Conservation (phyloP, 164 flowering plant species). For the Stephania cephalantha region DNA sequence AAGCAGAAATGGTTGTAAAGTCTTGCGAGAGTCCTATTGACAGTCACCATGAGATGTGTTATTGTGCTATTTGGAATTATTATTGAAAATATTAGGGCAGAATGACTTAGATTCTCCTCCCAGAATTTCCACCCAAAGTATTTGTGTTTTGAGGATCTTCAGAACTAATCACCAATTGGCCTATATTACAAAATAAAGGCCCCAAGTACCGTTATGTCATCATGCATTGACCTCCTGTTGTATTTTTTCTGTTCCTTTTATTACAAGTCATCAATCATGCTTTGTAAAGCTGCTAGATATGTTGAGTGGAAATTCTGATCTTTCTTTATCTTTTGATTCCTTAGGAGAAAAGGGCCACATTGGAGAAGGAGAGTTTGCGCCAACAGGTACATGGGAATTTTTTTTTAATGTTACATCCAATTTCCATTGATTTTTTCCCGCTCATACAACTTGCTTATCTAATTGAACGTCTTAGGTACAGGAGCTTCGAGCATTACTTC, state of each 20-base stretch:
- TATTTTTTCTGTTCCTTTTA: neutral
- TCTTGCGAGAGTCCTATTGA: too few relatives aligned
- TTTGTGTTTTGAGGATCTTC: too few relatives aligned
- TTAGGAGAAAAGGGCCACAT: slow-evolving; percentile 59
- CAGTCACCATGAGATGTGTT: too few relatives aligned
- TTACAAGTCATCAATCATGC: neutral
- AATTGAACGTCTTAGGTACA: slow-evolving; percentile 40
- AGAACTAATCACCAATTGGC: neutral
- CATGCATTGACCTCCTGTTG: neutral
- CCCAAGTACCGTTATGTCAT: neutral
- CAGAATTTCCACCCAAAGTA: too few relatives aligned
- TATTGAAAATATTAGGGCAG: too few relatives aligned
- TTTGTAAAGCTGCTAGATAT: neutral
- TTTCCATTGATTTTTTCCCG: neutral
- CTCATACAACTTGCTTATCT: neutral
- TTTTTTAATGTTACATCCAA: neutral
- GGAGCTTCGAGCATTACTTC: slow-evolving; percentile 46
- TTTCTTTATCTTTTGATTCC: neutral
- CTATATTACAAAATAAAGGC: neutral
- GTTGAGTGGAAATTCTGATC: neutral
- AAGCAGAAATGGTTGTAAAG: too few relatives aligned
- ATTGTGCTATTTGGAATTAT: too few relatives aligned
- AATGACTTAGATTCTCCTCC: too few relatives aligned
- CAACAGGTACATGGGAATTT: slow-evolving; percentile 42
- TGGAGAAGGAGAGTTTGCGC: slow-evolving; percentile 66